Evolutionary conservation across 306 rosid species (phyloP), one percentile per base, ranked within the genome.

Genomic region (Sphenostylis stenocarpa): DNA sequence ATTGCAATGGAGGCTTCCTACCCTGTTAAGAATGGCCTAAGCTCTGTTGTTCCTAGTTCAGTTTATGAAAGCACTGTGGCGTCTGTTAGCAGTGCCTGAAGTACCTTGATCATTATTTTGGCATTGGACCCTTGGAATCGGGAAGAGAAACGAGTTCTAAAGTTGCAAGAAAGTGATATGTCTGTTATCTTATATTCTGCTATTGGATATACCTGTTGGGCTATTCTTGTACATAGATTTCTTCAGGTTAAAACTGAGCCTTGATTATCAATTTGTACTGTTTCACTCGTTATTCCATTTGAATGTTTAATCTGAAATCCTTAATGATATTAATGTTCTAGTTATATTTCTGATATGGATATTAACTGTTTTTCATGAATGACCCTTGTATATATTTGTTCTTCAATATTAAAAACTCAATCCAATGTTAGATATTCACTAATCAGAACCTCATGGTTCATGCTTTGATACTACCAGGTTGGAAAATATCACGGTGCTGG

Each of bases 1-100:
- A 91, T 95, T 7, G 82, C 92, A 36, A 81, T 92, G 90, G 79
- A 87, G 82, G 87, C 91, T 4, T 95, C 96, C 14, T 95, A 95
- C 64, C 99, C 99, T 1, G 85, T 89, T 34, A 92, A 92, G 90
- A 83, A 77, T 58, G 73, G 45, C 51, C 69, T 72, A 6, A 79
- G 78, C 58, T 76, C 88, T 12, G 85, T 49, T 21, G 41, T 73
- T 34, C 36, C 76, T 44, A 16, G 14, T 52, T 33, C 81, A 26
- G 62, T 57, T 62, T 48, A 41, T 66, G 73, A 74, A 60, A 56
- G 55, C 58, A 67, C 5, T 33, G 77, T 20, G 44, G 77, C 62
- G 71, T 80, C 58, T 53, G 45, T 90, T 66, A 85, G 87, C 88
- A 83, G 76, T 81, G 82, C 85, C 78, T 93, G 76, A 73, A 49